Evolutionary conservation across 202 grass and related monocot genomes (phyloP).

Genomic region (Sporobolus alterniflorus): DNA sequence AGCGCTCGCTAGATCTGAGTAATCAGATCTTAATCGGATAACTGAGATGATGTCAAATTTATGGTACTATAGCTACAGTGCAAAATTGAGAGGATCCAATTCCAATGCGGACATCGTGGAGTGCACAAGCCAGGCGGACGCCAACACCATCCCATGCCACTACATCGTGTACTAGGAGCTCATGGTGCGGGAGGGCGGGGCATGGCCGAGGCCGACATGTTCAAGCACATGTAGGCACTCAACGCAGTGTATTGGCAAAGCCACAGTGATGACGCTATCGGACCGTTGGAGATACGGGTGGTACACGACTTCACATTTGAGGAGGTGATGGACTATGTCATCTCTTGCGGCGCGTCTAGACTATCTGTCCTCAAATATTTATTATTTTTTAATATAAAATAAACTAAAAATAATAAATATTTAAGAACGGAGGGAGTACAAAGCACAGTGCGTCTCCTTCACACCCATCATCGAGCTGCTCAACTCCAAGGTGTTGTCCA

Average conservation of each 20-base stretch:
- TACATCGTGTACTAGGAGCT: constrained; percentile 99
- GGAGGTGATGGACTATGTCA: constrained; percentile 99
- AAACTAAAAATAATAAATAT: too few relatives aligned
- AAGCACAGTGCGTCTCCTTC: constrained; percentile 97
- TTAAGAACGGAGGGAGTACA: too few relatives aligned
- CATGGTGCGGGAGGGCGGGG: constrained; percentile 55
- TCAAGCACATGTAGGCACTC: constrained; percentile 83
- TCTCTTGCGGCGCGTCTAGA: constrained; percentile 87
- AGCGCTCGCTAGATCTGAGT: too few relatives aligned
- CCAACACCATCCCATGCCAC: constrained; percentile 80
- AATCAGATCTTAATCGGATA: too few relatives aligned
- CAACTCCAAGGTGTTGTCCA: constrained; percentile 75
- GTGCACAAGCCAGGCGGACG: constrained; percentile 92
- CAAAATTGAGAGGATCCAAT: too few relatives aligned
- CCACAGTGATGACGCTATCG: constrained; percentile 76
- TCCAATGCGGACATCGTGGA: constrained; percentile 74
- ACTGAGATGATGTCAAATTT: too few relatives aligned
- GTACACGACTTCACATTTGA: constrained; percentile 84
- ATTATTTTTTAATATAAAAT: too few relatives aligned
- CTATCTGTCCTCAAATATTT: too few relatives aligned
- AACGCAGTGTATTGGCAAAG: constrained; percentile 91
- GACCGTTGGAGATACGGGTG: constrained; percentile 87
- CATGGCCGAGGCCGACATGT: constrained; percentile 49
- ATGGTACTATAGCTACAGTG: too few relatives aligned
- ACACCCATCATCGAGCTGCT: constrained; percentile 88